Conservation (phyloP, 495 filamentous ascomycete species). For the Monascus purpureus region DNA sequence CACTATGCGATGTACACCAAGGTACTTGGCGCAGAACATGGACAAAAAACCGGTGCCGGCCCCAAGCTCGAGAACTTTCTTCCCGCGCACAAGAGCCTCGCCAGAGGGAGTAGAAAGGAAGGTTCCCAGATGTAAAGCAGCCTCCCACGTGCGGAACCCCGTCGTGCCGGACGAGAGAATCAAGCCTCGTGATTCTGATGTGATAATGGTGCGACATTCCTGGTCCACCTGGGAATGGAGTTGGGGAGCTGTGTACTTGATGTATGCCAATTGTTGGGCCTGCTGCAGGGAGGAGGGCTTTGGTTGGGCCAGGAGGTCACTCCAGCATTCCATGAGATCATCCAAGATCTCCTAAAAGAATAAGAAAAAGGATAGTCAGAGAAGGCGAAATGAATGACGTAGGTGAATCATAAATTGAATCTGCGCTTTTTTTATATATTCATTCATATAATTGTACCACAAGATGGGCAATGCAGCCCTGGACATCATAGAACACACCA, state of each 20-base stretch:
- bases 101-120: slow-evolving; percentile 43
- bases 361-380: neutral
- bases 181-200: slow-evolving; percentile 53
- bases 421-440: neutral
- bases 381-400: slow-evolving; percentile 3
- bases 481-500: neutral
- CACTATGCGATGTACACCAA: slow-evolving; percentile 48
- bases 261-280: slow-evolving; percentile 61
- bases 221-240: neutral
- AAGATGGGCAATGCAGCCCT: neutral
- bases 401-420: slow-evolving; percentile 2
- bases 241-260: slow-evolving; percentile 52
- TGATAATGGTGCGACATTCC: slow-evolving; percentile 15
- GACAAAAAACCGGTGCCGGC: slow-evolving; percentile 80
- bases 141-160: slow-evolving; percentile 87
- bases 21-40: slow-evolving; percentile 62
- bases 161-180: slow-evolving; percentile 69
- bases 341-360: slow-evolving; percentile 59
- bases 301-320: slow-evolving; percentile 41
- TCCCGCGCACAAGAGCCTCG: slow-evolving; percentile 31
- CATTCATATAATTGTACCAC: neutral
- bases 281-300: slow-evolving; percentile 44
- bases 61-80: slow-evolving; percentile 71
- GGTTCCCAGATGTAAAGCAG: slow-evolving; percentile 68
- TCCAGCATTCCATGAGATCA: slow-evolving; percentile 48